phyloP scores from a whole-genome alignment of 2,329 filamentous ascomycete species.

The Calcarisporium arbuscula region DNA sequence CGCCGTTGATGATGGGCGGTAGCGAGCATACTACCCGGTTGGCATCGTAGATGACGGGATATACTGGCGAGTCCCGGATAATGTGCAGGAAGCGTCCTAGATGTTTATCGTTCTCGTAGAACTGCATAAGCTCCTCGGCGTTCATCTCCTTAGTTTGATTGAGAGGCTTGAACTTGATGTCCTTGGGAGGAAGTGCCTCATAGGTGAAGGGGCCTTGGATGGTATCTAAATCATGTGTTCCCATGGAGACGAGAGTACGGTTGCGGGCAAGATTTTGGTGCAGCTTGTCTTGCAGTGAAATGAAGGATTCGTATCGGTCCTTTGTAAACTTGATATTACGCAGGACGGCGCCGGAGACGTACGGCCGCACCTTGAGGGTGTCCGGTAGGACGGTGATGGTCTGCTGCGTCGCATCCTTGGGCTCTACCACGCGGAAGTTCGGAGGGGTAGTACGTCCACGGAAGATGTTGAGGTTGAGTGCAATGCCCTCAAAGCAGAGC shows the following conservation, averaged over 20 bases:
- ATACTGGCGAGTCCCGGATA: conserved; percentile 86
- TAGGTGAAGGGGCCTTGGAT: conserved; percentile 94
- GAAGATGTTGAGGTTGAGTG: conserved; percentile 94
- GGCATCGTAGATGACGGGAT: conserved; percentile 91
- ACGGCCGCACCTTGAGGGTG: conserved; percentile 74
- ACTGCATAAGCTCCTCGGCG: conserved; percentile 81
- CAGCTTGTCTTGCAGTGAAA: conserved; percentile 93
- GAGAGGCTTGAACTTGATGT: conserved; percentile 84
- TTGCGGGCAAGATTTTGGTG: conserved; percentile 94
- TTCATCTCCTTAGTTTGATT: conserved; percentile 90
- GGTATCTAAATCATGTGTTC: conserved; percentile 93
- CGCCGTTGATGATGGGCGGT: conserved; percentile 94
- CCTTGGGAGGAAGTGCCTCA: conserved; percentile 82
- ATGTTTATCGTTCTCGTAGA: conserved; percentile 93
- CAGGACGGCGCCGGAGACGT: conserved; percentile 83
- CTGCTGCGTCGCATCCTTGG: conserved; percentile 66
- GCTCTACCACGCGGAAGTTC: conserved; percentile 69
- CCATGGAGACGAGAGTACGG: conserved; percentile 90
- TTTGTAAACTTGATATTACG: conserved; percentile 88
- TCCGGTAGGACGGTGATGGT: conserved; percentile 72
- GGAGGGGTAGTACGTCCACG: conserved; percentile 68
- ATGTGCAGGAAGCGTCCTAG: conserved; percentile 88
- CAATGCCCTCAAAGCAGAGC: conserved; percentile 95
- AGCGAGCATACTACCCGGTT: conserved; percentile 84
- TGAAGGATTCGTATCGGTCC: conserved; percentile 94